A percentile compares a stretch with the other conserved stretches of the same genome.
Conservation (phyloP, 2,329 filamentous ascomycete genomes). For the Myriosclerotinia duriaeana region DNA sequence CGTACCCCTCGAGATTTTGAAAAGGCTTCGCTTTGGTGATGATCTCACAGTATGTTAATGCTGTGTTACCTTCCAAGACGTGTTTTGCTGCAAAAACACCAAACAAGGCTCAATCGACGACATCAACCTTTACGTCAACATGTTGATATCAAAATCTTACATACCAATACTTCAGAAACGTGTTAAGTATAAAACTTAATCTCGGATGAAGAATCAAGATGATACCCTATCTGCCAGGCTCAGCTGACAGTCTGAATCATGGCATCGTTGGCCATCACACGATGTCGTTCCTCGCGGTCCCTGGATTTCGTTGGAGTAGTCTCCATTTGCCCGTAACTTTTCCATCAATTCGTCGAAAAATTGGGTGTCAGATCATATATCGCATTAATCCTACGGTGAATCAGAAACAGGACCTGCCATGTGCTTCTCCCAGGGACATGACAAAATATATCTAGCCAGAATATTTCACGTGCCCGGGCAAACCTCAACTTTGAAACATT, state of each 20-base stretch:
- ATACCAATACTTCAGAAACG: not conserved
- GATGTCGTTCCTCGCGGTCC: not conserved
- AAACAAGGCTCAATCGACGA: not conserved
- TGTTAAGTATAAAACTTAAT: not conserved
- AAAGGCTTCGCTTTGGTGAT: not conserved
- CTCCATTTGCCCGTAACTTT: too few species aligned
- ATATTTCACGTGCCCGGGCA: not conserved
- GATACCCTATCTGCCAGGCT: not conserved
- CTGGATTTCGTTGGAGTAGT: not conserved
- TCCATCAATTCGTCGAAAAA: not conserved
- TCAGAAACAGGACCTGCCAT: not conserved
- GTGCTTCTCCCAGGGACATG: not conserved
- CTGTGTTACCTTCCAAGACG: not conserved
- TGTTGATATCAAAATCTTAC: not conserved
- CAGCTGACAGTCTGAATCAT: constrained; percentile 1
- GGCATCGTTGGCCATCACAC: not conserved
- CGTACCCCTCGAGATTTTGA: not conserved
- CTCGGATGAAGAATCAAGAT: too few species aligned
- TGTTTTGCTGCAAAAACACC: not conserved
- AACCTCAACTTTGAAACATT: not conserved
- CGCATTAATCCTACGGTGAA: not conserved
- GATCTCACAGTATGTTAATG: not conserved
- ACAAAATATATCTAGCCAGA: not conserved
- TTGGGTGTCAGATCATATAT: not conserved
- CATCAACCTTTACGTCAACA: not conserved